Base-by-base conservation (phyloP, 2,329 filamentous ascomycete species). In the Neophaeococcomyces mojaviensis region DNA sequence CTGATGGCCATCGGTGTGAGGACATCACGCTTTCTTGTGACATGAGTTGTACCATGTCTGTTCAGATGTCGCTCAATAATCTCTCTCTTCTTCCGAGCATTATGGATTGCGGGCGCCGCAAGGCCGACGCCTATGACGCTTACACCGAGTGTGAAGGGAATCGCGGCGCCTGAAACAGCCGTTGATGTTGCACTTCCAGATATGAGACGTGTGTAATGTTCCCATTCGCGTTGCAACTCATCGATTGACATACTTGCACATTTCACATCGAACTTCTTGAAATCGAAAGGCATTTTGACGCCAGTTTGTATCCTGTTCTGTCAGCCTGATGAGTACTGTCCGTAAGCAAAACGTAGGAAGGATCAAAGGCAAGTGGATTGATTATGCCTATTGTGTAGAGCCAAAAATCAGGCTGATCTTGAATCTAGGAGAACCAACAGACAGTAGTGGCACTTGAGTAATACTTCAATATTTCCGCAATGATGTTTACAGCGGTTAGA, bases 151-250 rank as follows among this genome's bases (percentile, higher is more conserved):
- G 67, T 69, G 10, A 68, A 46, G 4, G 66, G 67, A 1, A 68
- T 56, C 12, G 68, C 65, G 2, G 66, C 46, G 0, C 67, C 64
- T 2, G 64, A 66, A 3, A 68, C 60, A 5, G 50, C 46, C 6
- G 65, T 68, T 4, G 59, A 65, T 0, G 67, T 69, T 4, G 67
- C 65, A 30, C 64, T 65, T 10, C 65, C 62, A 0, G 67, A 59
- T 6, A 70, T 61, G 2, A 67, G 61, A 13, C 68, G 63, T 3
- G 67, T 68, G 37, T 70, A 69, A 51, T 69, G 67, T 45, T 69
- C 60, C 67, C 67, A 69, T 51, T 68, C 65, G 15, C 59, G 56
- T 36, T 68, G 65, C 10, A 69, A 61, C 26, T 66, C 61, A 26
- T 67, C 63, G 2, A 61, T 55, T 2, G 59, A 61, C 20, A 69